Evolutionary conservation across 495 filamentous ascomycete species (phyloP), one percentile per base, ranked within the genome.

Genomic region (Patellaria atrata): DNA sequence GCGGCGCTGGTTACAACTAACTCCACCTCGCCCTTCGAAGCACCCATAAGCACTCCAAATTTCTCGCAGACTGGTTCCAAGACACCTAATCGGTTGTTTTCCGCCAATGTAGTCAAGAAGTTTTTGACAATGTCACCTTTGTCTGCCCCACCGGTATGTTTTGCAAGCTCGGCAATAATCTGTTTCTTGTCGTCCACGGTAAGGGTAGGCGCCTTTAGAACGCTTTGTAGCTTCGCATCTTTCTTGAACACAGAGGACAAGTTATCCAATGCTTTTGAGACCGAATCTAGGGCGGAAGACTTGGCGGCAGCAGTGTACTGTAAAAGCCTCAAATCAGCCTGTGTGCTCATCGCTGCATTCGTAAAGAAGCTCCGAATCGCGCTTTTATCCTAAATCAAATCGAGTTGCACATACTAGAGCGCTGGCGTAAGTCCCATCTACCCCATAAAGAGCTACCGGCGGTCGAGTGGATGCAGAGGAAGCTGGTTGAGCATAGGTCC

Each of bases 371-470:
- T 26, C 23, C 23, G 23, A 8, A 8, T n/a, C n/a, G n/a, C n/a
- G n/a, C n/a, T n/a, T n/a, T n/a, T n/a, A n/a, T 4, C n/a, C 11
- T 18, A 22, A 23, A 40, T 33, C 12, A 20, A 19, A 25, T 3
- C 14, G 22, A 27, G 35, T 39, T 33, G 44, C 38, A 61, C 75
- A 58, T 83, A 97, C 89, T 75, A 97, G 68, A 66, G 89, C 89
- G 68, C 75, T 82, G 53, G 89, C 91, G 66, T 97, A 97, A 54
- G 87, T 96, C 51, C 89, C 89, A 60, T 94, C 89, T 62, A 97
- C 67, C 42, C 89, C 89, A 63, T 81, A 97, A 44, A 97, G 68
- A 36, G 85, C 72, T 55, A 94, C 69, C 34, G 89, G 89, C 43
- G 86, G 75, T 67, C 80, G 86, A 27, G 53, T 50, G 18, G 48